Conservation (phyloP, 225 moss, liverwort and hornwort species). For the Lunularia cruciata region DNA sequence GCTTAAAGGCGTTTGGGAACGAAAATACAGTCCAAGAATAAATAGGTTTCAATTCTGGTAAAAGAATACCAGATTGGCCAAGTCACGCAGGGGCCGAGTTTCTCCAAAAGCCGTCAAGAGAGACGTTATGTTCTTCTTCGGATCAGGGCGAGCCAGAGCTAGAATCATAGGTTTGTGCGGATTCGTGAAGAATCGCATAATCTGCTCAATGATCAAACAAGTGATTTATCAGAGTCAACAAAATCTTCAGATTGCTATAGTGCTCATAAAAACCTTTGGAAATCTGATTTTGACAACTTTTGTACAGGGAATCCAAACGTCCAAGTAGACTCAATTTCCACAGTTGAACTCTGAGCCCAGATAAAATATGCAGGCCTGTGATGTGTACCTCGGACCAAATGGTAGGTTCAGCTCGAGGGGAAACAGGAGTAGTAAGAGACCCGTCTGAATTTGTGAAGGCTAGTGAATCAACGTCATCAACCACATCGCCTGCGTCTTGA, state of each 20-base stretch:
- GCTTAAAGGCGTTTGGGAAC: too few species aligned
- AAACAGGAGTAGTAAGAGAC: conserved; percentile 33
- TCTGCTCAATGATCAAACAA: conserved; percentile 27
- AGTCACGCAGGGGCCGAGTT: conserved; percentile 52
- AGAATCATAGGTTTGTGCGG: conserved; percentile 68
- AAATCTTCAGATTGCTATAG: not conserved
- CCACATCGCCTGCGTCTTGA: conserved; percentile 51
- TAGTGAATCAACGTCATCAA: conserved; percentile 40
- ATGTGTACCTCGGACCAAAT: conserved; percentile 54
- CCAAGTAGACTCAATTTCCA: not conserved
- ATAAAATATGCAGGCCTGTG: not conserved
- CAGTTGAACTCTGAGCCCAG: not conserved
- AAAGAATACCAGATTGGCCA: conserved; percentile 48
- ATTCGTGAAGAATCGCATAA: conserved; percentile 56
- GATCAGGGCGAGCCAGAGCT: conserved; percentile 61
- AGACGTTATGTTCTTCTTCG: conserved; percentile 59
- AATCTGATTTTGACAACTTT: not conserved
- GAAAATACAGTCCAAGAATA: too few species aligned
- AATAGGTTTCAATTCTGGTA: too few species aligned
- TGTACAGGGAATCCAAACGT: not conserved
- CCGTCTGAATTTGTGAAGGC: conserved; percentile 39
- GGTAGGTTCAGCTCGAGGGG: conserved; percentile 43
- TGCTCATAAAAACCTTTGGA: not conserved
- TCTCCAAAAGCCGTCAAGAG: conserved; percentile 56
- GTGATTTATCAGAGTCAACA: not conserved